Evolutionary conservation across 768 basidiomycete genomes (phyloP).

Genomic region (Trametes villosa): DNA sequence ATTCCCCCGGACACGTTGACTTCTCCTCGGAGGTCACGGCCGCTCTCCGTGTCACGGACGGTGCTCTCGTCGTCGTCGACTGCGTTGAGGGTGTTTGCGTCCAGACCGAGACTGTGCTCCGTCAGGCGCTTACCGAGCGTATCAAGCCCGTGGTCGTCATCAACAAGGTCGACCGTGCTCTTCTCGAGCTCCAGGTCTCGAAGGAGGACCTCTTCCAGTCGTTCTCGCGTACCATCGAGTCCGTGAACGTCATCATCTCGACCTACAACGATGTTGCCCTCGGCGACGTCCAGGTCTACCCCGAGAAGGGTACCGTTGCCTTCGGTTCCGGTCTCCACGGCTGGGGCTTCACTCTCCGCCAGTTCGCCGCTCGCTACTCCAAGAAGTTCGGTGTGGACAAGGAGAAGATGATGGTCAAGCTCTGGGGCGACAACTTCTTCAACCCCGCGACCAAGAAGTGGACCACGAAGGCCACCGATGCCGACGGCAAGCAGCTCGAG

Average conservation of each 20-base stretch:
- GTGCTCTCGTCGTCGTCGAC: constrained; percentile 99
- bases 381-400: constrained; percentile 99
- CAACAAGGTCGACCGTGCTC: constrained; percentile 99
- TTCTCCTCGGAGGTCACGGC: constrained; percentile 99
- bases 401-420: constrained; percentile 95
- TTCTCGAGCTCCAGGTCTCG: constrained; percentile 95
- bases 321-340: constrained; percentile 99
- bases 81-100: constrained; percentile 99
- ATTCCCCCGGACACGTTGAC: constrained; percentile 99
- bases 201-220: constrained; percentile 98
- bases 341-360: constrained; percentile 98
- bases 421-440: constrained; percentile 99
- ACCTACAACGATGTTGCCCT: constrained; percentile 94
- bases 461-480: constrained; percentile 75
- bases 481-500: constrained; percentile 90
- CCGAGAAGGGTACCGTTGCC: constrained; percentile 96
- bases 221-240: constrained; percentile 97
- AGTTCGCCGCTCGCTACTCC: constrained; percentile 92
- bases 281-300: constrained; percentile 99
- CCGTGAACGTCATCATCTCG: constrained; percentile 97
- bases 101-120: constrained; percentile 98
- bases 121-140: constrained; percentile 95
- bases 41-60: constrained; percentile 99
- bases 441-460: constrained; percentile 97
- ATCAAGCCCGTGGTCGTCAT: constrained; percentile 99